A percentile compares a stretch with the other conserved stretches of the same genome.
Conservation (phyloP, 148 eudicot species). For the Polygonum aviculare region DNA sequence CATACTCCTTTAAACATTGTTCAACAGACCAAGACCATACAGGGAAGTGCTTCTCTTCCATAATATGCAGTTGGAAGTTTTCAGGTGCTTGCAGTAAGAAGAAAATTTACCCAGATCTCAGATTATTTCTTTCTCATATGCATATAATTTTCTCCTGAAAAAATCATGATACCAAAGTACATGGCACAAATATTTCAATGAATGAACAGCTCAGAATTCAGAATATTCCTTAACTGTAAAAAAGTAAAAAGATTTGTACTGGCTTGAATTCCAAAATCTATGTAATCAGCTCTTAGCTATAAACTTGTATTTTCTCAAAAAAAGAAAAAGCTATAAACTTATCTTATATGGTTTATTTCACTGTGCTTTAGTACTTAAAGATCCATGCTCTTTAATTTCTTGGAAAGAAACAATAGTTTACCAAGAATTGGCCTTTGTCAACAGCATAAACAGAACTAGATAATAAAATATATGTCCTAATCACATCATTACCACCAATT, state of each 20-base stretch:
- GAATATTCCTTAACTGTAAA: conserved; percentile 35
- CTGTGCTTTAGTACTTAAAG: too few relatives aligned
- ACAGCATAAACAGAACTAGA: too few relatives aligned
- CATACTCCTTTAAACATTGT: background rate
- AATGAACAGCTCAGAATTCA: conserved; percentile 19
- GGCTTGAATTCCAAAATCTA: too few relatives aligned
- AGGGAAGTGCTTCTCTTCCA: background rate
- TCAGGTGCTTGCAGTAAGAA: background rate
- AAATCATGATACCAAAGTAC: background rate
- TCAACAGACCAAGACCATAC: background rate
- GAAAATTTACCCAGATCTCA: conserved; percentile 23
- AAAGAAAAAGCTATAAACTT: background rate
- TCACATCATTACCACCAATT: background rate
- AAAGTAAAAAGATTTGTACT: background rate
- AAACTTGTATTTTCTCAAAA: too few relatives aligned
- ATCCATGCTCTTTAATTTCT: too few relatives aligned
- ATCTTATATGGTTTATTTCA: too few relatives aligned
- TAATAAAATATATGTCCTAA: background rate
- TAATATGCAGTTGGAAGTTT: conserved; percentile 31
- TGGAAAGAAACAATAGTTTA: background rate
- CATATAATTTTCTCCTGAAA: background rate
- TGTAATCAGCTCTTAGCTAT: too few relatives aligned
- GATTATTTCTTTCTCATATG: conserved; percentile 13
- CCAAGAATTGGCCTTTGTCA: background rate
- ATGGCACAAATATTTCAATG: background rate